Evolutionary conservation across 1,284 basidiomycete species (phyloP), one percentile per base, ranked within the genome.

Genomic region (Blastosporella zonata): DNA sequence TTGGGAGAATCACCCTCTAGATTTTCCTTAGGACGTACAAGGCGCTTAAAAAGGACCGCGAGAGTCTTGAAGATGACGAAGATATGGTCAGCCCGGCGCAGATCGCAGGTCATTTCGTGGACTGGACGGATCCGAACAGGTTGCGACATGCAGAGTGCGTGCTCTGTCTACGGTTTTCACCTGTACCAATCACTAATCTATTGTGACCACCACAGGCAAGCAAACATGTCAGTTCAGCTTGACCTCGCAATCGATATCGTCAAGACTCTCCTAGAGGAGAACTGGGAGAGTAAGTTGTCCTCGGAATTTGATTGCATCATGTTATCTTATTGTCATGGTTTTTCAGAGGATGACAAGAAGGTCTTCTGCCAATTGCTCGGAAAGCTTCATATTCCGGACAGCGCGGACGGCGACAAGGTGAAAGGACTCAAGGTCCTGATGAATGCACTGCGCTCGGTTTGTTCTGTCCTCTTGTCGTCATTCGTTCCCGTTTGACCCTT

Each of bases 41-140:
- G 25, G 72, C 82, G 37, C 70, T 92, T 1, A 74, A 76, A 8
- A 67, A 78, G n/a, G 73, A 75, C 2, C 81, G 85, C 55, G 76
- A 77, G 43, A 77, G 82, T 7, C 72, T 81, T 39, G 81, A 82
- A 2, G 81, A 79, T 2, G 81, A 82, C n/a, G 73, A 82, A 36
- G 79, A 82, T 8, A 82, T 88, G 75, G 71, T 90, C 43, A 74
- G 79, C 10, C 78, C 86, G 0, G 55, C 73, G 8, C 87, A 90
- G 60, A 78, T 93, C 37, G 82, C 79, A 1, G 62, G 77, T 23
- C 81, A 93, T 72, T 82, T 95, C 56, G 65, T 87, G 6, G 87
- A 93, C 58, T 95, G 91, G 91, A 90, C 88, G 1, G 86, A 95
- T 64, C 91, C 92, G 0, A 67, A 78, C 46, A 87, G 61, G 38